A percentile compares a stretch with the other conserved stretches of the same genome.
Evolutionary conservation across 371 early-diverging fungal genomes (phyloP).

Genomic region (Apophysomyces variabilis): DNA sequence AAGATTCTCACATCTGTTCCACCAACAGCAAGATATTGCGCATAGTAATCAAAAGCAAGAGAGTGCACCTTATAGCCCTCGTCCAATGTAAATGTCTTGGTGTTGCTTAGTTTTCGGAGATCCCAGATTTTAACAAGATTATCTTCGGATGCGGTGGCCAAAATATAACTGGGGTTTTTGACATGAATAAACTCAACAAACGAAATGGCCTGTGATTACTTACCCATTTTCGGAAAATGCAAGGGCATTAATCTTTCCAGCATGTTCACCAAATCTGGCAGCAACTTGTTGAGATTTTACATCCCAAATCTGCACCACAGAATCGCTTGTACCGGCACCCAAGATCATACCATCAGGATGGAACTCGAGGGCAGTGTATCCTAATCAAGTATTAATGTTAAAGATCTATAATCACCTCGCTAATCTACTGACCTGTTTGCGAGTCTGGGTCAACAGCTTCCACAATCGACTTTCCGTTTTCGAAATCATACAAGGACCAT

Average conservation of each 20-base stretch:
- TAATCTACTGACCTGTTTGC: slow-evolving; percentile 20
- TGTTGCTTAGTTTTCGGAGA: slow-evolving; percentile 82
- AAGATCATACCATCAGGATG: slow-evolving; percentile 94
- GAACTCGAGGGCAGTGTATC: slow-evolving; percentile 75
- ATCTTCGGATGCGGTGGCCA: slow-evolving; percentile 78
- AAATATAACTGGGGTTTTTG: slow-evolving; percentile 62
- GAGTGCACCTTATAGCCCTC: slow-evolving; percentile 62
- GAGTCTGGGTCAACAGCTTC: slow-evolving; percentile 49
- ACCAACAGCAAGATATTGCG: slow-evolving; percentile 83
- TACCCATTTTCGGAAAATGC: slow-evolving; percentile 89
- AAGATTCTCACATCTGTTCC: slow-evolving; percentile 68
- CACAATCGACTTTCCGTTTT: slow-evolving; percentile 65
- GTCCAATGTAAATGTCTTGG: slow-evolving; percentile 70
- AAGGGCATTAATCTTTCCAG: slow-evolving; percentile 70
- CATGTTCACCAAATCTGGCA: slow-evolving; percentile 74
- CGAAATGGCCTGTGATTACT: background rate
- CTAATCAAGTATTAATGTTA: slow-evolving; percentile 1
- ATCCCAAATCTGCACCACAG: slow-evolving; percentile 86
- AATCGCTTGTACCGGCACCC: slow-evolving; percentile 79
- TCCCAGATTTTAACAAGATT: slow-evolving; percentile 88
- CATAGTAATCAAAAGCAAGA: slow-evolving; percentile 81
- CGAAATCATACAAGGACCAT: slow-evolving; percentile 83
- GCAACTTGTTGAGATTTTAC: slow-evolving; percentile 75
- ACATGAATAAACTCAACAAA: background rate
- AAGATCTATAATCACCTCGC: background rate